Conservation (phyloP, 441 rosid species). For the Pelargonium myrrhifolium region DNA sequence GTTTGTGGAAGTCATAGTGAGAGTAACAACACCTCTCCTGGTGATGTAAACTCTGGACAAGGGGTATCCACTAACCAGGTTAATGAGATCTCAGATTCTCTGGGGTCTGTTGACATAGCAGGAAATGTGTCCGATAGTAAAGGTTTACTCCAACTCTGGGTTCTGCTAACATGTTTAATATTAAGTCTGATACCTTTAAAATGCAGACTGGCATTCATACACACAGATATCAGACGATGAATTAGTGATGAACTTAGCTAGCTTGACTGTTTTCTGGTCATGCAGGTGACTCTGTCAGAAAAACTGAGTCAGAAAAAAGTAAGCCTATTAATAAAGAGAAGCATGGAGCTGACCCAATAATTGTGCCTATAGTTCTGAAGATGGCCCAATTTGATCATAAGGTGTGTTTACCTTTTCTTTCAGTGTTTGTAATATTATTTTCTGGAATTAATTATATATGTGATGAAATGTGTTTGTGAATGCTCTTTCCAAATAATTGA, state of each 20-base stretch:
- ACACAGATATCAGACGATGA: not conserved
- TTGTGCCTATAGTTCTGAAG: slow-evolving; percentile 78
- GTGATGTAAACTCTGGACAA: slow-evolving; percentile 23
- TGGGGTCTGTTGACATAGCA: slow-evolving; percentile 31
- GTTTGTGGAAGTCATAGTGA: slow-evolving; percentile 29
- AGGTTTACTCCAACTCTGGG: slow-evolving; percentile 26
- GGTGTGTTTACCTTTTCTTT: slow-evolving; percentile 33
- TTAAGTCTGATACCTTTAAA: not conserved
- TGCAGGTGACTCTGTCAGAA: slow-evolving; percentile 44
- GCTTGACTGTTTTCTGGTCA: slow-evolving; percentile 16
- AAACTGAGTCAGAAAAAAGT: slow-evolving; percentile 25
- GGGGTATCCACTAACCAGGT: slow-evolving; percentile 25
- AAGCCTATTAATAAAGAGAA: slow-evolving; percentile 41
- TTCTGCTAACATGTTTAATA: slow-evolving; percentile 11
- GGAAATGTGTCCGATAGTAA: slow-evolving; percentile 33
- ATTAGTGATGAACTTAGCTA: not conserved
- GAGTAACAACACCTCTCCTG: slow-evolving; percentile 19
- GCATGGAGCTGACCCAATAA: slow-evolving; percentile 66
- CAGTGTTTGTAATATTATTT: slow-evolving; percentile 7
- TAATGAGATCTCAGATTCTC: slow-evolving; percentile 31
- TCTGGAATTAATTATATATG: not conserved
- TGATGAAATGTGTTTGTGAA: not conserved
- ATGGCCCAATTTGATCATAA: slow-evolving; percentile 95
- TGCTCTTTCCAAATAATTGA: not conserved
- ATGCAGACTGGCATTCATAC: not conserved